A percentile compares a stretch with the other conserved stretches of the same genome.
phyloP scores from a whole-genome alignment of 2,329 filamentous ascomycete genomes.

The Dendryphion nanum region DNA sequence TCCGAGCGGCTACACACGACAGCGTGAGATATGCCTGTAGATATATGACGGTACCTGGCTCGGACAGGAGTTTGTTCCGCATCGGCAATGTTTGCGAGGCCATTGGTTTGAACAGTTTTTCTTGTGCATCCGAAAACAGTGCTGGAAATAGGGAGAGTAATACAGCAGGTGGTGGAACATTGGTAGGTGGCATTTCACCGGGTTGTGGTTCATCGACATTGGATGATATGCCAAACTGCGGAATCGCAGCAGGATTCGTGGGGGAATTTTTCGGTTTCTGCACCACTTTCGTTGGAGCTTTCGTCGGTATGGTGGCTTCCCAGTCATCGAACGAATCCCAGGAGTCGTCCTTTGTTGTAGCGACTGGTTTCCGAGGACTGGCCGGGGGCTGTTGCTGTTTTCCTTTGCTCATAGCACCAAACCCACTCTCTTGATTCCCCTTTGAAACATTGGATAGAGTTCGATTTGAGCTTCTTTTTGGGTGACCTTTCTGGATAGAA shows the following conservation, averaged over 20 bases:
- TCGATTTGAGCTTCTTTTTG: conserved; percentile 1
- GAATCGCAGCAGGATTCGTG: background rate
- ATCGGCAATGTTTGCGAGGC: conserved; percentile 57
- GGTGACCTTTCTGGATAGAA: background rate
- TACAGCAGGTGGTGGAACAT: conserved; percentile 84
- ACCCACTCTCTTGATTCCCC: conserved; percentile 9
- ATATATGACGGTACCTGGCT: conserved; percentile 62
- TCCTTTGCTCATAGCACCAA: conserved; percentile 11
- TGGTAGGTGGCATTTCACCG: conserved; percentile 64
- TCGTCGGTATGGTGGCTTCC: conserved; percentile 34
- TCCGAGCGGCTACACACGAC: conserved; percentile 68
- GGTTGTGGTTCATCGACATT: conserved; percentile 19
- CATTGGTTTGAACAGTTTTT: conserved; percentile 64
- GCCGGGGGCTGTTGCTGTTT: too few relatives aligned
- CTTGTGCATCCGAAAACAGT: conserved; percentile 65
- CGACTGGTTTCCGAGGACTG: background rate
- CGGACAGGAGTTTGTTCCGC: conserved; percentile 63
- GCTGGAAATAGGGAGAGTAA: conserved; percentile 74
- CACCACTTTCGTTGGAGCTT: conserved; percentile 6
- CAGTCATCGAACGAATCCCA: conserved; percentile 50
- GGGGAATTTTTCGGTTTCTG: conserved; percentile 4
- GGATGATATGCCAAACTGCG: conserved; percentile 21
- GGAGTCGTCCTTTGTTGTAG: conserved; percentile 26
- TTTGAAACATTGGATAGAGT: conserved; percentile 9
- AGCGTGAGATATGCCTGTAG: conserved; percentile 63